These are phyloP conservation scores for Tieghemostelium lacteum DNA, from an alignment of 78 protist species.

Conservation along the genomic window DNA sequence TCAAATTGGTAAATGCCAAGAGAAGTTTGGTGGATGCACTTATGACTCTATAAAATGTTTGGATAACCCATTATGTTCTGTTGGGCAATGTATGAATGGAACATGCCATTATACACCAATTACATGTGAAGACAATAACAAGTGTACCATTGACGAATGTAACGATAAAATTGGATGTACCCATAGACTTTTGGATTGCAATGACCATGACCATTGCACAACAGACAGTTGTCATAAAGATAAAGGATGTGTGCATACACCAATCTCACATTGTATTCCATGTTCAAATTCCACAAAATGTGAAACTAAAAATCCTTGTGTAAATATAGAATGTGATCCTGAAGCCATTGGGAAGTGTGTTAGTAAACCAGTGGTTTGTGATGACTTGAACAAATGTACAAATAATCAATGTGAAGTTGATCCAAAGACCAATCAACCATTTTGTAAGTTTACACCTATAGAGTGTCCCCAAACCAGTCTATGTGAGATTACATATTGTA, in stretches of 20 bases:
- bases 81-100: neutral
- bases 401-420: neutral
- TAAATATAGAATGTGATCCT: neutral
- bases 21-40: neutral
- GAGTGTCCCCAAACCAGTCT: neutral
- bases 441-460: neutral
- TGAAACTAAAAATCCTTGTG: neutral
- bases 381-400: slow-evolving; percentile 3
- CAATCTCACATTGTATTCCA: neutral
- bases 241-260: neutral
- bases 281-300: neutral
- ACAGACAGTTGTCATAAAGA: neutral
- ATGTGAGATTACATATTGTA: neutral
- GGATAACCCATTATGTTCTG: neutral
- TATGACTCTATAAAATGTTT: neutral
- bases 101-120: neutral
- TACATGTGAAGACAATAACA: slow-evolving; percentile 3
- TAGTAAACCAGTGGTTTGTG: neutral
- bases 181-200: no score
- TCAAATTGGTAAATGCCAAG: neutral
- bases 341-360: neutral
- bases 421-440: neutral
- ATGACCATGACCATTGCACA: neutral
- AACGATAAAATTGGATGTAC: slow-evolving; percentile 33
- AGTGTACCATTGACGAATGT: slow-evolving; percentile 16